A percentile compares a stretch with the other conserved stretches of the same genome.
Conservation (phyloP, 371 early-diverging fungal species). For the Apophysomyces elegans region DNA sequence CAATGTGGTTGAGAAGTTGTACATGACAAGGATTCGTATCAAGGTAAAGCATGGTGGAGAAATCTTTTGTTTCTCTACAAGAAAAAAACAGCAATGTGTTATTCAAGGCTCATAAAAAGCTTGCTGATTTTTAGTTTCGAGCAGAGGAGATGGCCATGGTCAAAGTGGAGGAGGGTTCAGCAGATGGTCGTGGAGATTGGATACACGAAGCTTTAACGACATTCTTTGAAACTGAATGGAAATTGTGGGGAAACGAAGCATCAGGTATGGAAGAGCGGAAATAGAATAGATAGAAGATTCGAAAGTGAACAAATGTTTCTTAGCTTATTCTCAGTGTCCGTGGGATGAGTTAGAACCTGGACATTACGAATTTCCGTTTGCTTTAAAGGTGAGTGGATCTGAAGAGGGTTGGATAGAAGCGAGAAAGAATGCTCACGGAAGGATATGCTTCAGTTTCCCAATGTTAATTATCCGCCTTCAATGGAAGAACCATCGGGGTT, state of each 20-base stretch:
- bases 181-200: constrained; percentile 44
- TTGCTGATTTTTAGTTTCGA: constrained; percentile 35
- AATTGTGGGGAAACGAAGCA: constrained; percentile 48
- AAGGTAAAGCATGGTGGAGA: constrained; percentile 30
- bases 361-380: constrained; percentile 60
- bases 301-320: background rate
- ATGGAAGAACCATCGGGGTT: constrained; percentile 53
- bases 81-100: background rate
- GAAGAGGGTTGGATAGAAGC: background rate
- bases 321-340: constrained; percentile 52
- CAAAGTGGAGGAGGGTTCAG: constrained; percentile 43
- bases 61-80: too few relatives aligned
- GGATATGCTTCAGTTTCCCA: constrained; percentile 39
- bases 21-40: constrained; percentile 47
- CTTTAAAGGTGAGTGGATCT: constrained; percentile 52
- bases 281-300: background rate
- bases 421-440: too few relatives aligned
- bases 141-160: constrained; percentile 56
- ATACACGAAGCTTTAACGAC: constrained; percentile 50
- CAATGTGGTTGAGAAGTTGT: constrained; percentile 34
- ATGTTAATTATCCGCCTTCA: constrained; percentile 55
- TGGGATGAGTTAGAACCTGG: constrained; percentile 63
- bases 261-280: constrained; percentile 32
- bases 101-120: background rate
- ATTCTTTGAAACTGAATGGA: constrained; percentile 53